Conservation (phyloP, 305 asterid species). For the Ilex paraguariensis region DNA sequence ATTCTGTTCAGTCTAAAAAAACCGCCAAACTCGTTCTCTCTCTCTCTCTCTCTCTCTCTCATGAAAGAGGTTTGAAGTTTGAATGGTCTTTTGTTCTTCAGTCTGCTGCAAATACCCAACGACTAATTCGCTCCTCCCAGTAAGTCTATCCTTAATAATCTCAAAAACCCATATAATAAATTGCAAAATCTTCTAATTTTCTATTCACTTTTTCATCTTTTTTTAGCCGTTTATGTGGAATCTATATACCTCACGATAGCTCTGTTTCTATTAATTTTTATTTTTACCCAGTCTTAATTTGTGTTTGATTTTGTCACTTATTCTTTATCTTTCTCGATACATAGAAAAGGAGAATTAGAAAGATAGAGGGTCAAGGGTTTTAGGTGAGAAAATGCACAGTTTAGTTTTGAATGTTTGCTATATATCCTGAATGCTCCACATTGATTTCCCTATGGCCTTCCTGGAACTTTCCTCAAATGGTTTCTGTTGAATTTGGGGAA, state of each 20-base stretch:
- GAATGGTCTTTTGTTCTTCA: slow-evolving; percentile 24
- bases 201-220: slow-evolving; percentile 2
- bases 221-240: slow-evolving; percentile 18
- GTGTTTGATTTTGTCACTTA: slow-evolving; percentile 33
- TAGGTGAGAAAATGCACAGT: slow-evolving; percentile 24
- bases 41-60: no score
- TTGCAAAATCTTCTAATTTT: slow-evolving; percentile 7
- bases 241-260: slow-evolving; percentile 20
- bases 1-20: slow-evolving; percentile 24
- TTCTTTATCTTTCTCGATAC: slow-evolving; percentile 15
- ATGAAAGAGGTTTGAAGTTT: slow-evolving; percentile 14
- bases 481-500: no score
- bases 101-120: slow-evolving; percentile 29
- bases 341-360: slow-evolving; percentile 9
- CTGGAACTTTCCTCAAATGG: no score
- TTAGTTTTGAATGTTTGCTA: slow-evolving; percentile 14
- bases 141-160: slow-evolving; percentile 19
- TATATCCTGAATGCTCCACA: not conserved
- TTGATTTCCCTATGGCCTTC: slow-evolving; percentile 2
- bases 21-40: slow-evolving; percentile 16
- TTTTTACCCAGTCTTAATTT: slow-evolving; percentile 38
- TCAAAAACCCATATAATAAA: not conserved
- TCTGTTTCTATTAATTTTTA: slow-evolving; percentile 14
- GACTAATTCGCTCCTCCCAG: slow-evolving; percentile 33
- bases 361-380: slow-evolving; percentile 37